Base-by-base conservation (phyloP, 2,329 filamentous ascomycete genomes). In the Beauveria sp. region DNA sequence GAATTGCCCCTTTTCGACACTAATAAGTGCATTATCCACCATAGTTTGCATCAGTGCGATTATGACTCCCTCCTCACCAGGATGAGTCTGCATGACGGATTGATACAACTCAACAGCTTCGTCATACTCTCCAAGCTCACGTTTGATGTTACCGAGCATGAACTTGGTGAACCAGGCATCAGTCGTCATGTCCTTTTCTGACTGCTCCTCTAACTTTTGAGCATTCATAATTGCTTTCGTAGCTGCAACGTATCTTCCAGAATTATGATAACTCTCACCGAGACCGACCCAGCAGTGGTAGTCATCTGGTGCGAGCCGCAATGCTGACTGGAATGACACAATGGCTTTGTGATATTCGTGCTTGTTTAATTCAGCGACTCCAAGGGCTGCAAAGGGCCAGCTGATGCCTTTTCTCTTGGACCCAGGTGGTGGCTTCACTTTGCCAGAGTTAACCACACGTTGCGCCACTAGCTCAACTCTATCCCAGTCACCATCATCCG, bases 231-330 rank as follows among this genome's bases (percentile, higher is more conserved):
- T 95, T 0, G 95, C 92, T 70, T 95, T 93, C 3, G 89, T 91
- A 0, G 95, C 93, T n/a, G 95, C 93, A 63, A 97, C 89, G 70
- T 96, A 96, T 64, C 93, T 84, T 10, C 95, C 93, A 18, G 93
- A 96, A 67, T 90, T 95, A 71, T 97, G 89, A 70, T 99, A 99
- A 70, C 92, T 96, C 75, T 99, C 95, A n/a, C 93, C 95, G 1
- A 99, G 81, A 1, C 95, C 95, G 26, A 99, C 90, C 86, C 93
- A 99, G 0, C 91, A 96, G 74, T 99, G 89, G 70, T 98, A 98
- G 73, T 98, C 91, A 47, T 87, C 79, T 0, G 93, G 91, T 2
- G 86, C 85, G 53, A 96, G 90, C 58, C 93, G 83, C 40, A 99
- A 79, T 12, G 95, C 93, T 1, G 91, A 86, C 69, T 98, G 90